Evolutionary conservation across 2,329 filamentous ascomycete genomes (phyloP).

Genomic region (Fusarium sp.): DNA sequence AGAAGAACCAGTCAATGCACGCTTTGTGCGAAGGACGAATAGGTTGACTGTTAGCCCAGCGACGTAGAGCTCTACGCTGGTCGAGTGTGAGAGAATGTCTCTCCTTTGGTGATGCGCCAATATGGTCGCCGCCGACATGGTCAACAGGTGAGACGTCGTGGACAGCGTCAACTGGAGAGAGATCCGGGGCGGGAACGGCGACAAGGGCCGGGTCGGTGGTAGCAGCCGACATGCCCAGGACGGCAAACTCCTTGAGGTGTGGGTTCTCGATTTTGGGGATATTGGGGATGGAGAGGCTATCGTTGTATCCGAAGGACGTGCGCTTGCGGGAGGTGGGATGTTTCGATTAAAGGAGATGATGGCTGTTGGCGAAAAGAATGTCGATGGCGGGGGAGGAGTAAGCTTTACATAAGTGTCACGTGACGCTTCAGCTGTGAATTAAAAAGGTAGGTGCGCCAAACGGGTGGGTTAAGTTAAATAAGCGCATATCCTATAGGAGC

Average conservation of each 20-base stretch:
- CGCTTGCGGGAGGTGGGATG: conserved; percentile 49
- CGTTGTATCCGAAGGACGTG: conserved; percentile 57
- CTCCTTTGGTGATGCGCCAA: conserved; percentile 55
- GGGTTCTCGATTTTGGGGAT: conserved; percentile 49
- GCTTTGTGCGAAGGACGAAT: conserved; percentile 70
- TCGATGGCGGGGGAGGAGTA: conserved; percentile 49
- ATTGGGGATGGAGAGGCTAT: conserved; percentile 50
- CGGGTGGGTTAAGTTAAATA: conserved; percentile 19
- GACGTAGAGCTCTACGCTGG: conserved; percentile 70
- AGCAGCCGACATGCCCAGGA: conserved; percentile 53
- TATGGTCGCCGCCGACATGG: conserved; percentile 17
- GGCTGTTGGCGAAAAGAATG: conserved; percentile 45
- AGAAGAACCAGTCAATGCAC: conserved; percentile 73
- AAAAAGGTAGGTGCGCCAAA: conserved; percentile 8
- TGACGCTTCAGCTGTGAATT: conserved; percentile 30
- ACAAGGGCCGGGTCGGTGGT: conserved; percentile 56
- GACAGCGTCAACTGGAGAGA: conserved; percentile 45
- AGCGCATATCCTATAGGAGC: neutral
- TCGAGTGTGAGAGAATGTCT: conserved; percentile 72
- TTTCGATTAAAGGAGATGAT: conserved; percentile 54
- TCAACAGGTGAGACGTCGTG: conserved; percentile 37
- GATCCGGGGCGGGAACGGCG: conserved; percentile 50
- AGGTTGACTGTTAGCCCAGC: conserved; percentile 69
- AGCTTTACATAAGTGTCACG: conserved; percentile 27
- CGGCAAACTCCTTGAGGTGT: conserved; percentile 50